These are phyloP conservation scores for Apiotrichum montevideense DNA, from an alignment of 1,284 basidiomycete genomes.

Conservation along the genomic window DNA sequence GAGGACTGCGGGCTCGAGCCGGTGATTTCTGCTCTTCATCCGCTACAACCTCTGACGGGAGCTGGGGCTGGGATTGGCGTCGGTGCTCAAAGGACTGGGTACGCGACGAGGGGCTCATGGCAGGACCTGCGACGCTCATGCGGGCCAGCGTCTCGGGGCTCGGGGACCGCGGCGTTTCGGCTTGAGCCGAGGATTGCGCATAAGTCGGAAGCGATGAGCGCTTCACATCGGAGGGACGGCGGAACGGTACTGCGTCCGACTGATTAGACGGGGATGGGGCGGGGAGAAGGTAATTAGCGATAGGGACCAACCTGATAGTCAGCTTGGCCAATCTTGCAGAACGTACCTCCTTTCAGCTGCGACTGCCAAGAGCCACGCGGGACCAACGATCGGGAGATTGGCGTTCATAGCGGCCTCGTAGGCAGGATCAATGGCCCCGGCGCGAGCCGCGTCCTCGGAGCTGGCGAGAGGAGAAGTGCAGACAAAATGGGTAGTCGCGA, in stretches of 20 bases:
- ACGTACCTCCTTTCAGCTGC: slow-evolving; percentile 67
- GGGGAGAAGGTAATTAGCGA: slow-evolving; percentile 73
- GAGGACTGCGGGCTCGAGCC: slow-evolving; percentile 35
- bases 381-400: slow-evolving; percentile 83
- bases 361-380: slow-evolving; percentile 83
- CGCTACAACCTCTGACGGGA: not conserved
- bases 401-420: slow-evolving; percentile 85
- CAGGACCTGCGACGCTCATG: slow-evolving; percentile 38
- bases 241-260: slow-evolving; percentile 53
- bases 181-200: slow-evolving; percentile 23
- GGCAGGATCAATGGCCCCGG: slow-evolving; percentile 22
- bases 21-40: not conserved
- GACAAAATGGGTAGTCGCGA: slow-evolving; percentile 94
- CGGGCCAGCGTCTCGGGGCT: slow-evolving; percentile 44
- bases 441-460: slow-evolving; percentile 51
- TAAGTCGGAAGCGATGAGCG: slow-evolving; percentile 27
- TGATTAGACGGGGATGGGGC: slow-evolving; percentile 48
- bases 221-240: slow-evolving; percentile 39
- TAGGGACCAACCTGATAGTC: slow-evolving; percentile 68
- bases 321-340: not conserved
- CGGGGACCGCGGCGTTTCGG: slow-evolving; percentile 36
- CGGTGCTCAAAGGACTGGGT: slow-evolving; percentile 11
- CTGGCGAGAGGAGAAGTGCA: slow-evolving; percentile 70
- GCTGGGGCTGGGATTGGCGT: not conserved
- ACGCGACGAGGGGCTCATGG: slow-evolving; percentile 12